Evolutionary conservation across 1,284 basidiomycete species (phyloP).

Genomic region (Cryptococcus maquisensis): DNA sequence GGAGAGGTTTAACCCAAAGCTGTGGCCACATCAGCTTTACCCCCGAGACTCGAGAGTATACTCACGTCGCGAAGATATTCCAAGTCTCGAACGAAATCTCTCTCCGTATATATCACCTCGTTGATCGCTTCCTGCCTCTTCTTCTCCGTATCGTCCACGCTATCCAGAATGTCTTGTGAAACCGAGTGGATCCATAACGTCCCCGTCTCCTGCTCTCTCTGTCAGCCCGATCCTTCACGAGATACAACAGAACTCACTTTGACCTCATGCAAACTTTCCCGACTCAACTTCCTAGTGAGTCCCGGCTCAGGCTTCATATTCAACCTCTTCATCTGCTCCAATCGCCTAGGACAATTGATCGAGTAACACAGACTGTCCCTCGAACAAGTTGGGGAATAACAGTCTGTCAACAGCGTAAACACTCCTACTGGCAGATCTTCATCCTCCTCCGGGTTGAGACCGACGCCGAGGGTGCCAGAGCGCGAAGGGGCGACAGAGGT

Average conservation of each 20-base stretch:
- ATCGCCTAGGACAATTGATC: slow-evolving; percentile 87
- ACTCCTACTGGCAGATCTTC: slow-evolving; percentile 71
- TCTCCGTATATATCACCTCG: slow-evolving; percentile 97
- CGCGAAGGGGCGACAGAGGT: slow-evolving; percentile 33
- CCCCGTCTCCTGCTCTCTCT: slow-evolving; percentile 65
- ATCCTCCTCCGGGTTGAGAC: slow-evolving; percentile 16
- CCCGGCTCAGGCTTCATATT: slow-evolving; percentile 90
- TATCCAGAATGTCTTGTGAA: slow-evolving; percentile 86
- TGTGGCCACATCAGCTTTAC: slow-evolving; percentile 38
- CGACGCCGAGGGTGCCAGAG: slow-evolving; percentile 3
- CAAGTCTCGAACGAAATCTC: slow-evolving; percentile 95
- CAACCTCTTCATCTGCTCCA: slow-evolving; percentile 89
- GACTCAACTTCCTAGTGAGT: slow-evolving; percentile 65
- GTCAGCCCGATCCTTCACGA: slow-evolving; percentile 1
- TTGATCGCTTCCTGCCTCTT: slow-evolving; percentile 98
- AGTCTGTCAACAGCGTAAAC: slow-evolving; percentile 94
- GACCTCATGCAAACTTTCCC: slow-evolving; percentile 75
- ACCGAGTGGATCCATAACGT: slow-evolving; percentile 98
- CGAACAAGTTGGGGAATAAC: slow-evolving; percentile 97
- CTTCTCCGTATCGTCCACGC: slow-evolving; percentile 88
- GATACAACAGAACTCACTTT: slow-evolving; percentile 55
- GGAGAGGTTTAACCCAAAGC: slow-evolving; percentile 87
- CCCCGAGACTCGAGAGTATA: background rate
- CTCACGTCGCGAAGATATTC: slow-evolving; percentile 94
- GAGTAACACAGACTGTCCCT: slow-evolving; percentile 90